Evolutionary conservation across 805 yeast genomes (phyloP), one percentile per base, ranked within the genome.

Genomic region (Saccharomycopsis fodiens): DNA sequence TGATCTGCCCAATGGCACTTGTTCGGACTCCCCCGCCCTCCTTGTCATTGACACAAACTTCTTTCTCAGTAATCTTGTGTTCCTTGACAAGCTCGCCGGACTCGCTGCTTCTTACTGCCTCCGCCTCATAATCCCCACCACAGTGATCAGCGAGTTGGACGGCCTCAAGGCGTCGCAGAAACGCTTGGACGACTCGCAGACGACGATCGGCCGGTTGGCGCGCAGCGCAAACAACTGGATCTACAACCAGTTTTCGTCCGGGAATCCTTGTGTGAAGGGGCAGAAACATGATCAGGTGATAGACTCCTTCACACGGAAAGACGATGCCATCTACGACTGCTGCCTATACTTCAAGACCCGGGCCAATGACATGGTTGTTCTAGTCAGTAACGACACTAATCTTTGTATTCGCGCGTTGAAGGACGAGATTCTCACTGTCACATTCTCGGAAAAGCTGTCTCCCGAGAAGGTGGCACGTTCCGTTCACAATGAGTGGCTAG

Each of bases 291-390:
- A 65, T 23, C 85, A 88, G 57, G 61, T 66, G 21, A 39, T 81
- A 1, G 77, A 79, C 46, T 57, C 58, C 6, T 43, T 55, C 2
- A 59, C 78, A 1, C 44, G 44, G 0, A 80, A 84, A 47, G 97
- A 89, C 61, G 95, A 88, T 56, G 73, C 95, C 0, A 88, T 89
- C 50, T 62, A 88, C 35, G 96, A 89, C 59, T 87, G 96, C 59
- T 83, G 94, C 54, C 56, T 82, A 21, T 87, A 73, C 57, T 78
- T 81, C 47, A 69, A 73, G 49, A 61, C 65, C 10, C 32, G 36
- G 12, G 54, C 59, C 27, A 44, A 60, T 3, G 59, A 68, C 4
- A 56, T 76, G 48, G 82, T 82, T 5, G 71, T 88, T 2, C 59
- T 85, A 21, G 56, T 88, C 48, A 82, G 96, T 0, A 85, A 89